Evolutionary conservation across 2,329 filamentous ascomycete species (phyloP).

Genomic region (Aureobasidium mangrovei): DNA sequence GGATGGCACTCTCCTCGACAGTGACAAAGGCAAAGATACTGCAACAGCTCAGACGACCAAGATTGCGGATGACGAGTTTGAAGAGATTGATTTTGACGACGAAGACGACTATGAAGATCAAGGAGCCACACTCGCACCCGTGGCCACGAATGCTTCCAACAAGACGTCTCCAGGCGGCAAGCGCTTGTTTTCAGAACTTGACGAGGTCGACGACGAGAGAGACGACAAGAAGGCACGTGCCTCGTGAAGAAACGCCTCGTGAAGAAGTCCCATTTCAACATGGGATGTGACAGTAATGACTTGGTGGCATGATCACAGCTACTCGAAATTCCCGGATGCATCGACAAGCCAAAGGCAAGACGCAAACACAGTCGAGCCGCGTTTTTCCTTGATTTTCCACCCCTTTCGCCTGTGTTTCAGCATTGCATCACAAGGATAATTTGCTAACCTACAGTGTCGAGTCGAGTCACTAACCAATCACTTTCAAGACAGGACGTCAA

Average conservation of each 20-base stretch:
- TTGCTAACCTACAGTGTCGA: slow-evolving; percentile 1
- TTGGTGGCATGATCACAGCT: background rate
- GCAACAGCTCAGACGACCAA: background rate
- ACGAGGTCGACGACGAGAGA: slow-evolving; percentile 14
- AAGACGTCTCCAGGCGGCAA: slow-evolving; percentile 5
- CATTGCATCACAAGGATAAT: background rate
- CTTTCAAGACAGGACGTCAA: background rate
- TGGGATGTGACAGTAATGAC: background rate
- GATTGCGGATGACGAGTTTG: slow-evolving; percentile 13
- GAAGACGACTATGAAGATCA: slow-evolving; percentile 20
- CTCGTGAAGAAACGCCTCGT: slow-evolving; percentile 7
- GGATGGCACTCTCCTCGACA: background rate
- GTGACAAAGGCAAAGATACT: background rate
- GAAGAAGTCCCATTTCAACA: slow-evolving; percentile 10
- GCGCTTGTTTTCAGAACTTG: slow-evolving; percentile 1
- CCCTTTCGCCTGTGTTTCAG: background rate
- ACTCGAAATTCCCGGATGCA: background rate
- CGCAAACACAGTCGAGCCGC: background rate
- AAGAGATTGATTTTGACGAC: slow-evolving; percentile 18
- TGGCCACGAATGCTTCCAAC: slow-evolving; percentile 3
- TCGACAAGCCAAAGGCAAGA: background rate
- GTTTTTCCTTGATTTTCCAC: background rate
- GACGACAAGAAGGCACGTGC: slow-evolving; percentile 16
- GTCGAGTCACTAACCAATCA: background rate
- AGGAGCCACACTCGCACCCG: slow-evolving; percentile 11